These are phyloP conservation scores for Neurospora sublineolata DNA, from an alignment of 495 filamentous ascomycete species.

Conservation along the genomic window DNA sequence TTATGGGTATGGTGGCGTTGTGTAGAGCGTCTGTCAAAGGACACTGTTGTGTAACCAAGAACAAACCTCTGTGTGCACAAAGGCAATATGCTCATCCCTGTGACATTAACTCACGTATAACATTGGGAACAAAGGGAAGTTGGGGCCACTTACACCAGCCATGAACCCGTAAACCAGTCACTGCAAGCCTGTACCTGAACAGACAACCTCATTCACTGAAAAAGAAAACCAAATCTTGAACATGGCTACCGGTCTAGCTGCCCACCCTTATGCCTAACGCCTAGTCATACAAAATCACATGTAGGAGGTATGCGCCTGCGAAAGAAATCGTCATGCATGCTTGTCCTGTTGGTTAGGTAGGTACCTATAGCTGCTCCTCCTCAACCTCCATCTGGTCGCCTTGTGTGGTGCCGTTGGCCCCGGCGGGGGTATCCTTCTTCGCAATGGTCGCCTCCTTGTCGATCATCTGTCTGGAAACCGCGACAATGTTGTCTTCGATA, in stretches of 20 bases:
- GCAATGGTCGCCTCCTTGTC: conserved; percentile 84
- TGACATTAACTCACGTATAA: not conserved
- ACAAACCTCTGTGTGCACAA: not conserved
- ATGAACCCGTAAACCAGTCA: not conserved
- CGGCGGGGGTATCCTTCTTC: conserved; percentile 35
- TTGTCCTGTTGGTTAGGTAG: not conserved
- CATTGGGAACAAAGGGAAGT: not conserved
- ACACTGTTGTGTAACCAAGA: not conserved
- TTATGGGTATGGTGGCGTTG: not conserved
- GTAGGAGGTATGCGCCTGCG: not conserved
- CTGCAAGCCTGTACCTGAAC: not conserved
- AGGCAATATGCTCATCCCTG: not conserved
- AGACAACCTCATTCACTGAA: not conserved
- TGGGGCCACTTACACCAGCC: not conserved
- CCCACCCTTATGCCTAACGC: conserved; percentile 17
- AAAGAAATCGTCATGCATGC: not conserved
- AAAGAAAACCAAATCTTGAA: conserved; percentile 7
- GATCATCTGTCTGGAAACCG: conserved; percentile 94
- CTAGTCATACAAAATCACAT: conserved; percentile 21
- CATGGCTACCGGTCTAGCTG: conserved; percentile 17
- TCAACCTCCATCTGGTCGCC: conserved; percentile 46
- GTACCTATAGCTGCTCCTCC: conserved; percentile 30
- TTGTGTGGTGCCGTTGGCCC: conserved; percentile 41
- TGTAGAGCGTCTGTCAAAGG: not conserved
- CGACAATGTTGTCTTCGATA: conserved; percentile 98